Base-by-base conservation (phyloP, 352 stramenopile genomes). In the Globisporangium okanoganense region DNA sequence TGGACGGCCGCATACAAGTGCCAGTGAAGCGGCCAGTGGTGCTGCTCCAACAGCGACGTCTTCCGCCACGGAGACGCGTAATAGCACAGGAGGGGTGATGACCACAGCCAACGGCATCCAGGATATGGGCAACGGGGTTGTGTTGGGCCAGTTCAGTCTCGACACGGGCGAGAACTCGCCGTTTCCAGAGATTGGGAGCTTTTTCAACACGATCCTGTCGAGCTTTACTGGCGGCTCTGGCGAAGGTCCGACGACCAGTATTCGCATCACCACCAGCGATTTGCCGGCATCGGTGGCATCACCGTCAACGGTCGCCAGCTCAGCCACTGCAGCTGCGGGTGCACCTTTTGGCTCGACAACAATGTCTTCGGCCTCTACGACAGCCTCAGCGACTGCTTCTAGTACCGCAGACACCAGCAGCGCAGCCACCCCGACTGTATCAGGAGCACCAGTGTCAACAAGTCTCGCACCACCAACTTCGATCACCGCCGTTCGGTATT, bases 171-270 rank as follows among this genome's bases (percentile, higher is more conserved):
- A 64, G 8, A 57, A 56, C 18, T 25, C 40, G 3, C 25, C 52
- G 9, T n/a, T 72, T 33, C 47, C 59, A 2, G 61, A 57, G 3
- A 14, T 71, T 38, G 57, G 53, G 5, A 51, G 56, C 2, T n/a
- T 72, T 16, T 41, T 72, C 41, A 63, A 41, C 20, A 69, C 67
- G 10, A 57, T 74, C 33, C 31, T 74, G 50, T 43, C 57, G 10
- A 47, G 12, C 16, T 52, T 73, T 13, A 36, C 38, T 35, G 51
- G 62, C 18, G 58, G n/a, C 4, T 8, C 36, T 56, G 16, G 24
- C 12, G 54, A 56, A 35, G 58, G 35, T 18, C 22, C 40, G 5
- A 55, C 56, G 5, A 24, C 64, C 1, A 70, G 22, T 3, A 50
- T 50, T 41, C 40, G 36, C 5, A 62, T 45, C 48, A 16, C 5